phyloP scores from a whole-genome alignment of 805 yeast genomes.

The Sporopachydermia quercuum region DNA sequence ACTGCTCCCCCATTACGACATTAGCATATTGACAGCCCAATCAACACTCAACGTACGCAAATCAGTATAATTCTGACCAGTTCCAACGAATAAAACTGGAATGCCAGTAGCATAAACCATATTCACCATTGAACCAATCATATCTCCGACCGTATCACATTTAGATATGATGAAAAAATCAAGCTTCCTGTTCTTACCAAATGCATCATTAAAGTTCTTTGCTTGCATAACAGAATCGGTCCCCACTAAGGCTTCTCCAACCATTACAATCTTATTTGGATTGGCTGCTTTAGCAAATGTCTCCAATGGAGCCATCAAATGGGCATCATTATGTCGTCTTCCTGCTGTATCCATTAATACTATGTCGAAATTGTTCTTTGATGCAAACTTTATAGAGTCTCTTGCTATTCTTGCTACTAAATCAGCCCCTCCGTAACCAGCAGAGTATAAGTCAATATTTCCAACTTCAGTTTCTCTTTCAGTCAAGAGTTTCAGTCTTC shows the following conservation, averaged over 20 bases:
- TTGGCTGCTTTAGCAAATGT: slow-evolving; percentile 91
- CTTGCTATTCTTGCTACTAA: slow-evolving; percentile 85
- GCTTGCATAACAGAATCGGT: slow-evolving; percentile 97
- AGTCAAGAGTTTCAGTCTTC: slow-evolving; percentile 59
- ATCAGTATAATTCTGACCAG: slow-evolving; percentile 95
- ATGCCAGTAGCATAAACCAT: slow-evolving; percentile 95
- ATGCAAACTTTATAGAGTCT: slow-evolving; percentile 74
- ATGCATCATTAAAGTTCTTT: slow-evolving; percentile 79
- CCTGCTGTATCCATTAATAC: slow-evolving; percentile 96
- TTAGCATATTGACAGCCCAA: slow-evolving; percentile 79
- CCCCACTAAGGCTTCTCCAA: slow-evolving; percentile 95
- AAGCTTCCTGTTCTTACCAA: slow-evolving; percentile 65
- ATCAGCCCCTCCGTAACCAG: slow-evolving; percentile 95
- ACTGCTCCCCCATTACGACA: too few relatives aligned
- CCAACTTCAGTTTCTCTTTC: slow-evolving; percentile 29
- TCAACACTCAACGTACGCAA: slow-evolving; percentile 78
- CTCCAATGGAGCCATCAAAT: slow-evolving; percentile 88
- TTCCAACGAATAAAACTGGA: slow-evolving; percentile 90
- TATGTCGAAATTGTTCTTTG: slow-evolving; percentile 56
- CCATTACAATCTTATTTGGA: slow-evolving; percentile 96
- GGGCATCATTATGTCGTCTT: slow-evolving; percentile 87
- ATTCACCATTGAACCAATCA: slow-evolving; percentile 93
- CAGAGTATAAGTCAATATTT: slow-evolving; percentile 68
- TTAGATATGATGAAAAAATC: slow-evolving; percentile 89
- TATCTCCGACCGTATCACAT: slow-evolving; percentile 94